Base-by-base conservation (phyloP, 192 early-diverging fungal species). In the Coemansia reversa region DNA sequence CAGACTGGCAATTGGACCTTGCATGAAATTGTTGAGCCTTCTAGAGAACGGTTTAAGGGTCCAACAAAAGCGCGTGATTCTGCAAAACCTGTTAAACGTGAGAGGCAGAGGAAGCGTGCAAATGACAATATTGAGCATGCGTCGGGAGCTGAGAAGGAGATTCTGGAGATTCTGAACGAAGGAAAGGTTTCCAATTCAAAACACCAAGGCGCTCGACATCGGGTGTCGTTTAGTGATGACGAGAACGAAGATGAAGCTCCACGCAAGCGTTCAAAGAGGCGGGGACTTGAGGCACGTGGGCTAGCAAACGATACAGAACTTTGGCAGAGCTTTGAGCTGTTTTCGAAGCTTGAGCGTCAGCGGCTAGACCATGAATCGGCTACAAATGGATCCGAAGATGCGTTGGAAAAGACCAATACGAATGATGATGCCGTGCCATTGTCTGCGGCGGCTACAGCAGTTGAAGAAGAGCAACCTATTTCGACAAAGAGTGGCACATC, bases 1-100 rank as follows among this genome's bases (percentile, higher is more conserved):
- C 84, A 89, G 57, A 80, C 89, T 60, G 90, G 92, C 77, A 88
- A 78, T 39, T 76, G 79, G 79, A 65, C 79, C 27, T 53, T 81
- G 52, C 67, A 73, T 9, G 62, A 58, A 8, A 59, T 60, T 0
- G 55, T 69, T 14, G 24, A 59, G 51, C 58, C 66, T 8, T 12
- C 47, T 7, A 23, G 60, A 51, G 69, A 66, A 9, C 30, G 24
- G 27, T 78, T 75, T 51, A 75, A 81, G 27, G 60, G 27, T 8
- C 60, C 74, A 23, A 66, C 56, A 24, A 67, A 58, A 24, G 50
- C 67, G 52, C 49, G 51, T 22, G 60, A 67, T 18, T 55, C 56
- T 12, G 47, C 56, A 9, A 82, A 87, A 79, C 76, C 49, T 74
- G 81, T 75, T 81, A 87, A 86, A 76, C 79, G 39, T 55, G 86